Base-by-base conservation (phyloP, 1,139 yeast species). In the Pichia sp. region DNA sequence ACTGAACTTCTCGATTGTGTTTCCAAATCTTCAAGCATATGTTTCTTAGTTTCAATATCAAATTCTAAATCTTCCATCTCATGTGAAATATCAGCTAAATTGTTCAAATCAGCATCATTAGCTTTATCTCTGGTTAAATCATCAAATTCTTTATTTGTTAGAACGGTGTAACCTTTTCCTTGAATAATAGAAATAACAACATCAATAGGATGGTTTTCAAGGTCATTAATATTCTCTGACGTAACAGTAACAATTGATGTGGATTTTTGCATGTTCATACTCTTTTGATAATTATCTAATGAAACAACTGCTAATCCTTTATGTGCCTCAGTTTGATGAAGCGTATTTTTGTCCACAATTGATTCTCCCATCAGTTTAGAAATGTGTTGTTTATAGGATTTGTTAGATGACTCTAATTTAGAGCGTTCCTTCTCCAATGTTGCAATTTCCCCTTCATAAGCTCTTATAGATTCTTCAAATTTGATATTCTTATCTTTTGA, bases 81-180 rank as follows among this genome's bases (percentile, higher is more conserved):
- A 23, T 38, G 37, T 2, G 50, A 29, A 22, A 38, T 33, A 42
- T 46, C 36, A 6, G 43, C 39, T 8, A 45, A 14, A 23, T 42
- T 35, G 18, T 31, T 38, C 10, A 40, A 50, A 14, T 45, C 52
- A 9, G 32, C 40, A 10, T 42, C 35, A 3, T 41, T 22, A 4
- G 23, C 23, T 3, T 41, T 14, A 6, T 11, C 11, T 8, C 21
- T 33, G 24, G 45, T 30, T 10, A 55, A 31, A 5, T 38, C 16
- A 18, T 52, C 51, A 39, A 50, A 55, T 29, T 56, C 59, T 7
- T 41, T 35, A 14, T 31, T 31, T 3, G 55, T 47, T 13, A 57
- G n/a, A 24, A 54, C 46, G n/a, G 43, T 47, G 31, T 52, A 54
- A 5, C 60, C 61, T 18, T 37, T 38, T 10, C 38, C 39, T 14